Base-by-base conservation (phyloP, 1,139 yeast genomes). In the Saccharomyces hybrid region DNA sequence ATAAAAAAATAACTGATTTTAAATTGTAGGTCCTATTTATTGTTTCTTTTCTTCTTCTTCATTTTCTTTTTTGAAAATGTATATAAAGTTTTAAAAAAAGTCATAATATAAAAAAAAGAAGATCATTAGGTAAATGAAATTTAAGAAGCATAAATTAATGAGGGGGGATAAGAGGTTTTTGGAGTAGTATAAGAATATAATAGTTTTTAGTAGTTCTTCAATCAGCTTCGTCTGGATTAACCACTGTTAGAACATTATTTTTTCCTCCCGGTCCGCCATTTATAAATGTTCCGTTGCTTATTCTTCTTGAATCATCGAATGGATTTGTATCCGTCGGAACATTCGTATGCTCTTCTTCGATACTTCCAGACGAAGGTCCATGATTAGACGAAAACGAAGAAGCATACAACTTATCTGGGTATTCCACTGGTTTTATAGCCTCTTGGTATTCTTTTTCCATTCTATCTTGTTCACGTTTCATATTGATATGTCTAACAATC, bases 381-480 rank as follows among this genome's bases (percentile, higher is more conserved):
- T 50, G 51, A n/a, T 50, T 31, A 16, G 55, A 54, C 12, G 64
- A 60, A n/a, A 55, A 28, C 2, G 59, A 53, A 6, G 59, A 56
- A 2, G 54, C 46, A 44, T 50, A 50, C 26, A 53, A 14, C 24
- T 24, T 26, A 24, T 53, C 55, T 38, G 54, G 54, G 57, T 60
- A 67, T 44, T 67, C 71, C 2, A 68, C 71, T 3, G 73, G 73
- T 52, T 69, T 69, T 53, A 69, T 69, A 21, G 73, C 73, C 52
- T 69, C 73, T 56, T 69, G 72, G 58, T 69, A 69, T 50, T 69
- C 73, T 51, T 67, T 65, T 54, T 69, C 73, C 69, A 69, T 65
- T 52, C 72, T 64, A 51, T 67, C 73, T 48, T 69, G 69, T 56
- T 69, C 73, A 31, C 67, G 64, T 49, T 62, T 64, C 57, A 61